A percentile compares a stretch with the other conserved stretches of the same genome.
Conservation (phyloP, 495 filamentous ascomycete genomes). For the Penicillium daleae region DNA sequence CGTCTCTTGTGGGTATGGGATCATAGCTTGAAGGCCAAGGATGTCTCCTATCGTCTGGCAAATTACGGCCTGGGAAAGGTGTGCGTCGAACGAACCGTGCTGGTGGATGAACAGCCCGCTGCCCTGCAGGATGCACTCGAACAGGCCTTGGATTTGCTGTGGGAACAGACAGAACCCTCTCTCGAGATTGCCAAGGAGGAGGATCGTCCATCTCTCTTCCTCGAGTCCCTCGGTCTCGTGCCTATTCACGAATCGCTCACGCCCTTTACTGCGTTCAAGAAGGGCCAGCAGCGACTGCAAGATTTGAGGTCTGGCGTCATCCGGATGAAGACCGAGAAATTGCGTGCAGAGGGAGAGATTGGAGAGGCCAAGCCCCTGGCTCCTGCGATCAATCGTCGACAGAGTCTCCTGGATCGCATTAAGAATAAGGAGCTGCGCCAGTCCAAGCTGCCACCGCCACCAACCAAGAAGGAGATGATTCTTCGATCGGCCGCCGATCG, state of each 20-base stretch:
- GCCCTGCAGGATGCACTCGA: constrained; percentile 44
- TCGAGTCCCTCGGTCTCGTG: constrained; percentile 40
- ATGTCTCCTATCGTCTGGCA: constrained; percentile 39
- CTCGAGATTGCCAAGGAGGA: constrained; percentile 31
- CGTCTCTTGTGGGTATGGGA: constrained; percentile 48
- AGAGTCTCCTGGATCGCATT: constrained; percentile 48
- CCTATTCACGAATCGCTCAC: constrained; percentile 48
- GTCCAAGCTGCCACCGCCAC: constrained; percentile 48
- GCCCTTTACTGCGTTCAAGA: constrained; percentile 46
- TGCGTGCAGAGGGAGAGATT: constrained; percentile 28
- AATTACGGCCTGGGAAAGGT: constrained; percentile 51
- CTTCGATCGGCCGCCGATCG: constrained; percentile 45
- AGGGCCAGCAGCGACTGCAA: constrained; percentile 52
- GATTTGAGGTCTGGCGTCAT: constrained; percentile 50
- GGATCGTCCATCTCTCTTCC: constrained; percentile 29
- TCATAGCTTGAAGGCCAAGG: constrained; percentile 27
- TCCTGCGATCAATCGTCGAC: constrained; percentile 40
- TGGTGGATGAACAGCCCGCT: constrained; percentile 31
- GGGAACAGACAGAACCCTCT: constrained; percentile 41
- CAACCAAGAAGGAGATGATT: constrained; percentile 46
- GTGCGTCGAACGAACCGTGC: constrained; percentile 34
- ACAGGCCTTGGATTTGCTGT: constrained; percentile 42
- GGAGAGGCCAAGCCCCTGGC: constrained; percentile 29
- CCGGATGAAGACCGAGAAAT: constrained; percentile 43
- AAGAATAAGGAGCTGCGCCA: constrained; percentile 50